Evolutionary conservation across 129 eudicot species (phyloP).

Genomic region (Lactuca saligna): DNA sequence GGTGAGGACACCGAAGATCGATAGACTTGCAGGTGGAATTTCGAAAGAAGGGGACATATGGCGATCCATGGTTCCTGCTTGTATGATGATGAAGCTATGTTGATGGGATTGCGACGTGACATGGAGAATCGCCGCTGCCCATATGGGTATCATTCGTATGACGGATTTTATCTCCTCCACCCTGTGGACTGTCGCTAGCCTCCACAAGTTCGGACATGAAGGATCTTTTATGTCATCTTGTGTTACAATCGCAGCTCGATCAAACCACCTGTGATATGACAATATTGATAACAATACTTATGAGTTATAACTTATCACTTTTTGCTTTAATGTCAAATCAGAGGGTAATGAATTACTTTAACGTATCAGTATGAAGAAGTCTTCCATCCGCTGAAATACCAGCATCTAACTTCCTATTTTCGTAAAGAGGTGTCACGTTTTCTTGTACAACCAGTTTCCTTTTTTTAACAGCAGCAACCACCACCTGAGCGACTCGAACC

Average conservation of each 20-base stretch:
- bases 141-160: slow-evolving; percentile 71
- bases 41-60: slow-evolving; percentile 72
- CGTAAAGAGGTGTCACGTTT: slow-evolving; percentile 42
- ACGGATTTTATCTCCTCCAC: slow-evolving; percentile 84
- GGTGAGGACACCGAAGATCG: slow-evolving; percentile 59
- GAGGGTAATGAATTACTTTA: slow-evolving; percentile 49
- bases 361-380: slow-evolving; percentile 63
- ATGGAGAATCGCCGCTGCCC: slow-evolving; percentile 69
- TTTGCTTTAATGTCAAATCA: neutral
- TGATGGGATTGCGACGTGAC: slow-evolving; percentile 67
- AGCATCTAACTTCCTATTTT: slow-evolving; percentile 68
- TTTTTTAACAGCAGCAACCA: slow-evolving; percentile 70
- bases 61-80: slow-evolving; percentile 94
- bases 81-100: slow-evolving; percentile 65
- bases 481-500: slow-evolving; percentile 70
- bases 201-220: slow-evolving; percentile 67
- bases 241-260: slow-evolving; percentile 70
- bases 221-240: slow-evolving; percentile 49
- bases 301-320: too few relatives aligned
- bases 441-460: slow-evolving; percentile 47
- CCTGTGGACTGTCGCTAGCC: slow-evolving; percentile 79
- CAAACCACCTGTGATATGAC: slow-evolving; percentile 64
- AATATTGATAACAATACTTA: neutral
- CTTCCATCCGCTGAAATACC: slow-evolving; percentile 62
- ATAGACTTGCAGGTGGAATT: slow-evolving; percentile 81